These are phyloP conservation scores for Cladosporium austrohemisphaericum DNA, from an alignment of 2,329 filamentous ascomycete genomes.

Conservation along the genomic window DNA sequence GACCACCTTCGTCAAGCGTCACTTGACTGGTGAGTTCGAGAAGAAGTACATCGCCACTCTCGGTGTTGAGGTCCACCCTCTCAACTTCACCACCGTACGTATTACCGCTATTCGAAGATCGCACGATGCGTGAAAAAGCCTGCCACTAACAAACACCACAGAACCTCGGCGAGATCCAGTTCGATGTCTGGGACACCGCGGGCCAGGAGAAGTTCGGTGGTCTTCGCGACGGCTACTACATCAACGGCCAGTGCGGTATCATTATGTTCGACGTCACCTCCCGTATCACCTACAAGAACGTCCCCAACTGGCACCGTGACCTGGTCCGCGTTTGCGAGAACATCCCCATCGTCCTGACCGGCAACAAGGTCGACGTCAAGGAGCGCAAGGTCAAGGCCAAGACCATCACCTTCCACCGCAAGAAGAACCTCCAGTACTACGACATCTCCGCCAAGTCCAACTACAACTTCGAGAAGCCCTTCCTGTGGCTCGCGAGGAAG, in stretches of 20 bases:
- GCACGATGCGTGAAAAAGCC: conserved; percentile 19
- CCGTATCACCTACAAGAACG: conserved; percentile 99
- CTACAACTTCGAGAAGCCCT: conserved; percentile 99
- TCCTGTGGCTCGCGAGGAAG: conserved; percentile 99
- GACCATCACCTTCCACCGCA: conserved; percentile 99
- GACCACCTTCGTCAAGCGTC: conserved; percentile 99
- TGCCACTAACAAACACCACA: conserved; percentile 32
- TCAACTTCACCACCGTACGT: conserved; percentile 94
- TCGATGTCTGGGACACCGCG: conserved; percentile 99
- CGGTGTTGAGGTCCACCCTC: conserved; percentile 98
- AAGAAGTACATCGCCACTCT: conserved; percentile 99
- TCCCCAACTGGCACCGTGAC: conserved; percentile 99
- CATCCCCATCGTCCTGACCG: conserved; percentile 95
- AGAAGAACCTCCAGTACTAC: conserved; percentile 99
- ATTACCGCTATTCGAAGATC: conserved; percentile 5
- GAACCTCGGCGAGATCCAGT: conserved; percentile 95
- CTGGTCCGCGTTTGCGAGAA: conserved; percentile 99
- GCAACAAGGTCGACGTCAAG: conserved; percentile 99
- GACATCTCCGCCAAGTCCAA: conserved; percentile 99
- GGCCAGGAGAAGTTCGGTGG: conserved; percentile 99
- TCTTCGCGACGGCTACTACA: conserved; percentile 99
- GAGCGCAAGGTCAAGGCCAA: conserved; percentile 99
- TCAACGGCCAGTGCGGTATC: conserved; percentile 99
- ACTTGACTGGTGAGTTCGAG: conserved; percentile 99
- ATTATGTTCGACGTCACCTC: conserved; percentile 99